These are phyloP conservation scores for Pelargonium exstipulatum DNA, from an alignment of 441 rosid genomes.

Conservation along the genomic window DNA sequence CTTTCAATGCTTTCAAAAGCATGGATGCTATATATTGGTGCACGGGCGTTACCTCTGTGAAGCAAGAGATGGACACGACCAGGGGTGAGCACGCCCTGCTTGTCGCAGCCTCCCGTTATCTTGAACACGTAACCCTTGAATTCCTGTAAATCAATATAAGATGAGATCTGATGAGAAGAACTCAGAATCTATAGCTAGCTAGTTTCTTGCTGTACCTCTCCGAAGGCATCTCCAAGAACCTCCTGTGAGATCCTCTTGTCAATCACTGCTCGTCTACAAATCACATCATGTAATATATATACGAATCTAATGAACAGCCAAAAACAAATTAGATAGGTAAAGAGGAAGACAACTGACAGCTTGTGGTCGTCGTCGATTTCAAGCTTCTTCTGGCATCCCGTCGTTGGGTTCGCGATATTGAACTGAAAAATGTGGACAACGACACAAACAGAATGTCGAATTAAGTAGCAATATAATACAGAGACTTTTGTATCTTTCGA, in stretches of 20 bases:
- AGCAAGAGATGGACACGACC: constrained; percentile 43
- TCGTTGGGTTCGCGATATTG: constrained; percentile 57
- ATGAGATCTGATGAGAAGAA: not conserved
- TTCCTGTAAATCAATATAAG: constrained; percentile 25
- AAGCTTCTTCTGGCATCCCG: constrained; percentile 57
- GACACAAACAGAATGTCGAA: too few relatives aligned
- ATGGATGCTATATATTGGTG: not conserved
- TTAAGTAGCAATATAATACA: too few relatives aligned
- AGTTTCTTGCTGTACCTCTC: constrained; percentile 29
- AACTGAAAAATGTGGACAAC: constrained; percentile 27
- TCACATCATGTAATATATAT: not conserved
- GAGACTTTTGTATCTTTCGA: too few relatives aligned
- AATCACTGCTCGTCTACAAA: too few relatives aligned
- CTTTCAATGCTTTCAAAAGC: not conserved
- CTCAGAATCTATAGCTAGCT: not conserved
- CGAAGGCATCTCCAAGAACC: constrained; percentile 47
- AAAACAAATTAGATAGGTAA: not conserved
- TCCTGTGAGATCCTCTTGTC: constrained; percentile 54
- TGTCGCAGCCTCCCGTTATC: constrained; percentile 53
- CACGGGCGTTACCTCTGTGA: constrained; percentile 34
- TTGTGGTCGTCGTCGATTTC: constrained; percentile 60
- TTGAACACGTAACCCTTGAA: constrained; percentile 48
- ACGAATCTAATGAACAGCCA: not conserved
- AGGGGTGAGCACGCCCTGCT: constrained; percentile 54
- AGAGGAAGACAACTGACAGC: constrained; percentile 33